phyloP scores from a whole-genome alignment of 1,284 basidiomycete species.

The Xanthoconium separans region DNA sequence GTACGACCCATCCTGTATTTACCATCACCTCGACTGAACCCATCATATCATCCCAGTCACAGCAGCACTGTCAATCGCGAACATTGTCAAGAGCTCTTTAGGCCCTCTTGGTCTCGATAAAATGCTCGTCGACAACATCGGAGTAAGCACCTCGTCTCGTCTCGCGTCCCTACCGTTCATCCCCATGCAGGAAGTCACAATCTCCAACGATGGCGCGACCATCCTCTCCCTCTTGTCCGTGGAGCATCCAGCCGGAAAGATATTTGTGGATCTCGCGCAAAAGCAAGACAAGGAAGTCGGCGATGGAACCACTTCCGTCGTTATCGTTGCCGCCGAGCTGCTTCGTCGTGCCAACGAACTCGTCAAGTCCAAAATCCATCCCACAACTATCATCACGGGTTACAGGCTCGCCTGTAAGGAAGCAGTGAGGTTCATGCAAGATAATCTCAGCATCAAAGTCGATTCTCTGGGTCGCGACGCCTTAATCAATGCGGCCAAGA shows the following conservation, averaged over 20 bases:
- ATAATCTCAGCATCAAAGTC: constrained; percentile 95
- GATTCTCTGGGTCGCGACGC: constrained; percentile 90
- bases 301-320: constrained; percentile 98
- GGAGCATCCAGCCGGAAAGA: constrained; percentile 92
- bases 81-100: constrained; percentile 95
- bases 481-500: constrained; percentile 96
- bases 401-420: constrained; percentile 97
- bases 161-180: constrained; percentile 6
- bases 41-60: constrained; percentile 68
- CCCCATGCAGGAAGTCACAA: constrained; percentile 85
- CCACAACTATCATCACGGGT: constrained; percentile 98
- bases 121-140: constrained; percentile 99
- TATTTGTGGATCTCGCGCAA: constrained; percentile 97
- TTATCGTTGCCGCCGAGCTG: constrained; percentile 96
- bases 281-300: constrained; percentile 99
- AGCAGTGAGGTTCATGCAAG: constrained; percentile 98
- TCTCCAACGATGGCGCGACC: constrained; percentile 99
- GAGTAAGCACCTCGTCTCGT: constrained; percentile 52
- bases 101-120: constrained; percentile 96
- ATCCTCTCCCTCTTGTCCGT: constrained; percentile 93
- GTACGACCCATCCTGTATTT: constrained; percentile 1
- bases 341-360: constrained; percentile 96
- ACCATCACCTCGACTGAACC: constrained; percentile 1
- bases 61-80: constrained; percentile 95
- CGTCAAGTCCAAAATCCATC: constrained; percentile 98